phyloP scores from a whole-genome alignment of 106 monocot species.

The Allium sativum region DNA sequence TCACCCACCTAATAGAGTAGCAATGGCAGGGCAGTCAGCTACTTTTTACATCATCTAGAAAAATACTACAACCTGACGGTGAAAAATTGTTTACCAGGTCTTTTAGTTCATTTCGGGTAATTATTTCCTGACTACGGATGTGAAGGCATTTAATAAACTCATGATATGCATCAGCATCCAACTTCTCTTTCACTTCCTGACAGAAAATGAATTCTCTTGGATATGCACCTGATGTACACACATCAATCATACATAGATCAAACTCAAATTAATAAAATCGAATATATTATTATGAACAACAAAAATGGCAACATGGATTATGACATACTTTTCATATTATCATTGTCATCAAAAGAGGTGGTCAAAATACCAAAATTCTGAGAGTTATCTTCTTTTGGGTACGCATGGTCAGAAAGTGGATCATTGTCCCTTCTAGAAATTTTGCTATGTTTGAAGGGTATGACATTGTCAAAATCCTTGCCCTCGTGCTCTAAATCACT shows the following conservation, averaged over 20 bases:
- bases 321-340: constrained; percentile 68
- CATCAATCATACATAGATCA: background rate
- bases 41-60: background rate
- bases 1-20: constrained; percentile 52
- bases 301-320: background rate
- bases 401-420: constrained; percentile 19
- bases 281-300: background rate
- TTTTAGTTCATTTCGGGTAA: constrained; percentile 68
- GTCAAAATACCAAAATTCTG: constrained; percentile 54
- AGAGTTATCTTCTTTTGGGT: constrained; percentile 35
- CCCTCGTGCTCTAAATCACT: constrained; percentile 62
- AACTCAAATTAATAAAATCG: background rate
- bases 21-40: background rate
- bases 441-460: constrained; percentile 30
- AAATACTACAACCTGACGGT: background rate
- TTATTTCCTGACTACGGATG: constrained; percentile 90
- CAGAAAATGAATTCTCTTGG: constrained; percentile 71
- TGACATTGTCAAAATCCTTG: constrained; percentile 38
- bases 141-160: constrained; percentile 96
- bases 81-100: constrained; percentile 42
- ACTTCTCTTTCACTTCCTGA: constrained; percentile 88
- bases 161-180: constrained; percentile 71
- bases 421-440: constrained; percentile 45
- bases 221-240: constrained; percentile 50
- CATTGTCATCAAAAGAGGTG: constrained; percentile 76